Conservation (phyloP, 1,139 yeast species). For the Tardiomyces blankii region DNA sequence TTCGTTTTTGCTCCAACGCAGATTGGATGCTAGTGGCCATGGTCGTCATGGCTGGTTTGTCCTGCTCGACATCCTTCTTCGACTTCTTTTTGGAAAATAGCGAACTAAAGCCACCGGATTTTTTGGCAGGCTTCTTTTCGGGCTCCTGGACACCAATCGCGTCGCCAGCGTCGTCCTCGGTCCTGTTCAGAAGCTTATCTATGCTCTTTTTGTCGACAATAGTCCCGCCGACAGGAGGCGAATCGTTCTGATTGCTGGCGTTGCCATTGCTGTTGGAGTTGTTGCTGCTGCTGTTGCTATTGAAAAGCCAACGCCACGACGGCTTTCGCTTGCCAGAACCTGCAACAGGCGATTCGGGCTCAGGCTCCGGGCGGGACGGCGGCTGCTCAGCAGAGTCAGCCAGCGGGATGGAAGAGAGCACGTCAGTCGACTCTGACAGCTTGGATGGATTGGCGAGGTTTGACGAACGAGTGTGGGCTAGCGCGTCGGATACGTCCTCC, state of each 20-base stretch:
- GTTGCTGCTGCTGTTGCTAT: not conserved
- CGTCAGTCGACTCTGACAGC: conserved; percentile 6
- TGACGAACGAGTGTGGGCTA: not conserved
- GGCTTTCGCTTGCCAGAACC: not conserved
- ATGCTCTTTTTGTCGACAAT: conserved; percentile 6
- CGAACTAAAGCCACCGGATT: not conserved
- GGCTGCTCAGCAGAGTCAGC: not conserved
- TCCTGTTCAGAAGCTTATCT: conserved; percentile 8
- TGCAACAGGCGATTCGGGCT: not conserved
- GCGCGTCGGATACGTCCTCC: not conserved
- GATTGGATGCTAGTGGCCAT: not conserved
- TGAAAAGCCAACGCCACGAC: not conserved
- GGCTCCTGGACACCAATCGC: not conserved
- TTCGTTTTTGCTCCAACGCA: not conserved
- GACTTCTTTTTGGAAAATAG: not conserved
- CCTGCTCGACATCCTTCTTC: not conserved
- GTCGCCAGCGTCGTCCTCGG: conserved; percentile 5
- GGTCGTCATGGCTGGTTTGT: not conserved
- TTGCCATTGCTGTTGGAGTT: not conserved
- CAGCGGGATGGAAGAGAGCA: conserved; percentile 6
- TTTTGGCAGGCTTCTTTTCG: not conserved
- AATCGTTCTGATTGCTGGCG: conserved; percentile 1
- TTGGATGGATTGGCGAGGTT: conserved; percentile 4
- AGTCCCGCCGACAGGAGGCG: not conserved
- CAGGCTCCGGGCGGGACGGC: not conserved